Conservation (phyloP, 495 filamentous ascomycete species). For the Letharia columbiana region DNA sequence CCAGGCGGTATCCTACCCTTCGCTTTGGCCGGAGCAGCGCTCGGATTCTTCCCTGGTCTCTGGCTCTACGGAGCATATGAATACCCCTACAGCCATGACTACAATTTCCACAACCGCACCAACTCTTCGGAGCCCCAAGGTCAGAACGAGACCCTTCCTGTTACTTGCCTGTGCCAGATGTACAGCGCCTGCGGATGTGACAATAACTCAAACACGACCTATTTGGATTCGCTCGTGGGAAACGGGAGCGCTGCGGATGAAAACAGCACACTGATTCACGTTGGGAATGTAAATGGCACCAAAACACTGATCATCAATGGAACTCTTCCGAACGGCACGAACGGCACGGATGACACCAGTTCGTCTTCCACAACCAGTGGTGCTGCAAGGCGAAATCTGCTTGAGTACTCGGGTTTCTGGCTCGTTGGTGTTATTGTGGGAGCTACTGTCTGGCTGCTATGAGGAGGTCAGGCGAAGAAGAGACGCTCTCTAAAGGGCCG, state of each 20-base stretch:
- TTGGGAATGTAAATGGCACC: constrained; percentile 66
- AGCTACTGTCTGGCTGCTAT: constrained; percentile 39
- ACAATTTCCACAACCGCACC: constrained; percentile 52
- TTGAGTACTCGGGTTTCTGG: constrained; percentile 53
- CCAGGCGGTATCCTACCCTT: constrained; percentile 50
- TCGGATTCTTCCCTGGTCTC: constrained; percentile 50
- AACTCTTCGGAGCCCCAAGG: constrained; percentile 28
- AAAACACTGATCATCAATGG: constrained; percentile 75
- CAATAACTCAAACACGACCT: constrained; percentile 53
- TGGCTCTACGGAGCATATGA: constrained; percentile 59
- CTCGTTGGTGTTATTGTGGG: constrained; percentile 47
- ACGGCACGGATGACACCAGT: constrained; percentile 33
- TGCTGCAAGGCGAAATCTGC: constrained; percentile 30
- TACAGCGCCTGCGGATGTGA: constrained; percentile 76
- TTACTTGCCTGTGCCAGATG: constrained; percentile 65
- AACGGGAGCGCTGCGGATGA: constrained; percentile 50
- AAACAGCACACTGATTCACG: constrained; percentile 54
- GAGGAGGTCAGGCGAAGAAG: constrained; percentile 3
- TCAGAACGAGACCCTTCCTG: constrained; percentile 59
- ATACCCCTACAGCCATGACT: constrained; percentile 58
- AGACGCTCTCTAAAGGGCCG: background rate
- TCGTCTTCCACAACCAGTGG: constrained; percentile 27
- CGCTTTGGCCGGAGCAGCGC: constrained; percentile 46
- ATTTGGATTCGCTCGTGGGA: constrained; percentile 53
- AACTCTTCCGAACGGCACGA: constrained; percentile 77